Evolutionary conservation across 1,284 basidiomycete species (phyloP), one percentile per base, ranked within the genome.

Genomic region (Caloboletus firmus): DNA sequence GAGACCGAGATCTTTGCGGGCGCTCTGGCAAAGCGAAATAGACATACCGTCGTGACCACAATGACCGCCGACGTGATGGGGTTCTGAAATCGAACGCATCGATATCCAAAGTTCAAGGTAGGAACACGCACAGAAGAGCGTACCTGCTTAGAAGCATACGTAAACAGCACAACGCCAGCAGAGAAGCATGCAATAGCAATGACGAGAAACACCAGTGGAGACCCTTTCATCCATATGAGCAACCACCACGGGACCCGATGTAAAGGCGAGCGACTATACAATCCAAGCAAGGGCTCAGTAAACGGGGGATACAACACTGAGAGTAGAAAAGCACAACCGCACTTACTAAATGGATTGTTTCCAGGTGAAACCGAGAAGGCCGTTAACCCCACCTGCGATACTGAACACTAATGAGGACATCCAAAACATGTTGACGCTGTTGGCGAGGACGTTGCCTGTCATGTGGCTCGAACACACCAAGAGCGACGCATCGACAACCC

Each of bases 61-160:
- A 89, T 89, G 40, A 89, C 73, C 3, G 79, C 82, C 34, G 80
- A 84, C 0, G 86, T 87, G 43, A 85, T 68, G 17, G 62, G 63
- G 41, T 79, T 72, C 84, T 91, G 57, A 40, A 49, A 46, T 36
- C 22, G 46, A 57, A 49, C 39, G 28, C 4, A 51, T 52, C 35
- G 20, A 36, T 48, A 17, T 40, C n/a, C 30, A 30, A 32, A 49
- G 4, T 51, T 22, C n/a, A 11, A 52, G 8, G 30, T n/a, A 26
- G 9, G 12, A 31, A 31, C 17, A 35, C 1, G 9, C 17, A 20
- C 11, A 32, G 17, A 31, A 32, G n/a, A 22, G 5, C 61, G 30
- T 64, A 76, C 77, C 69, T 81, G 79, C 6, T 59, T 35, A 5
- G 79, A 79, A 4, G 78, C 76, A 58, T 79, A 81, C 11, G 77